phyloP scores from a whole-genome alignment of 345 rosid species.

The Physaria fendleri region DNA sequence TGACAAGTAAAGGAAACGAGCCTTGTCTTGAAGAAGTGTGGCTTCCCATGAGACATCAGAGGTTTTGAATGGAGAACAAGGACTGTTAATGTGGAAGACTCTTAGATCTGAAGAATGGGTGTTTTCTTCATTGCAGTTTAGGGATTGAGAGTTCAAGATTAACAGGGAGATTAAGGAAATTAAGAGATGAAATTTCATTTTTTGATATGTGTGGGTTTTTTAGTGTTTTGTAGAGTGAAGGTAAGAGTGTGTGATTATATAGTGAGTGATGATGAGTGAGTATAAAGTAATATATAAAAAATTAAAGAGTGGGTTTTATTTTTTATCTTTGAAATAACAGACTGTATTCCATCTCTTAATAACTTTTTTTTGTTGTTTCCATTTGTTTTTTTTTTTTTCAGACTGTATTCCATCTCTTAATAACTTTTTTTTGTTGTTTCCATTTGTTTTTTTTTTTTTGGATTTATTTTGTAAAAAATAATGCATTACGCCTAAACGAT shows the following conservation, averaged over 20 bases:
- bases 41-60: constrained; percentile 79
- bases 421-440: not conserved
- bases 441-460: not conserved
- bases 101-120: constrained; percentile 57
- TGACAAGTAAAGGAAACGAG: constrained; percentile 57
- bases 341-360: constrained; percentile 59
- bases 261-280: constrained; percentile 22
- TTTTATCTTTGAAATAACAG: constrained; percentile 32
- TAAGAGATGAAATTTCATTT: constrained; percentile 26
- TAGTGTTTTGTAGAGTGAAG: constrained; percentile 14
- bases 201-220: not conserved
- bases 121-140: constrained; percentile 42
- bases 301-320: constrained; percentile 18
- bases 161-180: constrained; percentile 27
- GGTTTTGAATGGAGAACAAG: constrained; percentile 61
- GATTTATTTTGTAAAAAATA: no score
- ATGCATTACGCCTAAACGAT: no score
- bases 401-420: constrained; percentile 62
- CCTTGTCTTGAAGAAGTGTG: constrained; percentile 63
- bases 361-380: not conserved
- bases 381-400: constrained; percentile 24
- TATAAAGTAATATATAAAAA: constrained; percentile 11
- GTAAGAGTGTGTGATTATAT: constrained; percentile 21
- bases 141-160: constrained; percentile 29
- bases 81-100: constrained; percentile 71